phyloP scores from a whole-genome alignment of 2,329 filamentous ascomycete genomes.

The Thelonectria olida region DNA sequence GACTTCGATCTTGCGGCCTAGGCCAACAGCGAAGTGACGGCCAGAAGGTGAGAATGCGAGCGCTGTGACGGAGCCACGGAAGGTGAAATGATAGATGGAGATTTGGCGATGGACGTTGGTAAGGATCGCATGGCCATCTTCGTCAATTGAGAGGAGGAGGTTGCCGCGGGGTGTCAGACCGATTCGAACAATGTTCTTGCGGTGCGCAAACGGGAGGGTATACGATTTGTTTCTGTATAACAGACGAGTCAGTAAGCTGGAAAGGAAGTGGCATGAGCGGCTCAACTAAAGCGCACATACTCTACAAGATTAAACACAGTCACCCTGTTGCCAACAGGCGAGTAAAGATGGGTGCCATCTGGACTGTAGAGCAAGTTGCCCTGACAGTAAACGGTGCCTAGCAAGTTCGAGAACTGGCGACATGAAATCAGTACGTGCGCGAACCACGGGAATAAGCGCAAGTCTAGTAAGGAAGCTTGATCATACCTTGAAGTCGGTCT shows the following conservation, averaged over 20 bases:
- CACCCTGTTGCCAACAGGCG: constrained; percentile 94
- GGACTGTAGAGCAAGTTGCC: constrained; percentile 97
- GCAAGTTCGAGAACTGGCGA: constrained; percentile 92
- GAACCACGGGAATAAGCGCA: neutral
- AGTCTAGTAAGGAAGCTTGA: neutral
- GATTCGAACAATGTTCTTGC: constrained; percentile 89
- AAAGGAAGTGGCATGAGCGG: neutral
- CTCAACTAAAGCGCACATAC: constrained; percentile 58
- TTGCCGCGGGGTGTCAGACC: constrained; percentile 92
- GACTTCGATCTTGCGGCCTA: constrained; percentile 89
- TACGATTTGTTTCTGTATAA: constrained; percentile 80
- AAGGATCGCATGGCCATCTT: constrained; percentile 92
- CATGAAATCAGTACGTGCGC: neutral
- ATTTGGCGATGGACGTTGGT: constrained; percentile 90
- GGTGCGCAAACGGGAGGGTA: constrained; percentile 89
- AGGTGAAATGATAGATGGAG: constrained; percentile 94
- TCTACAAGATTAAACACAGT: constrained; percentile 96
- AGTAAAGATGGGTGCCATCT: constrained; percentile 94
- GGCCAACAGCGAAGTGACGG: constrained; percentile 86
- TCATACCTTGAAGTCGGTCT: constrained; percentile 96
- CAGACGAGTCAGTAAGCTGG: constrained; percentile 43
- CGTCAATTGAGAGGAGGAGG: constrained; percentile 90
- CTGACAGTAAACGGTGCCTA: constrained; percentile 98
- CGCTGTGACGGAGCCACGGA: constrained; percentile 82
- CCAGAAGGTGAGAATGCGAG: constrained; percentile 93